Conservation (phyloP, 345 rosid species). For the Citrus hindsii region DNA sequence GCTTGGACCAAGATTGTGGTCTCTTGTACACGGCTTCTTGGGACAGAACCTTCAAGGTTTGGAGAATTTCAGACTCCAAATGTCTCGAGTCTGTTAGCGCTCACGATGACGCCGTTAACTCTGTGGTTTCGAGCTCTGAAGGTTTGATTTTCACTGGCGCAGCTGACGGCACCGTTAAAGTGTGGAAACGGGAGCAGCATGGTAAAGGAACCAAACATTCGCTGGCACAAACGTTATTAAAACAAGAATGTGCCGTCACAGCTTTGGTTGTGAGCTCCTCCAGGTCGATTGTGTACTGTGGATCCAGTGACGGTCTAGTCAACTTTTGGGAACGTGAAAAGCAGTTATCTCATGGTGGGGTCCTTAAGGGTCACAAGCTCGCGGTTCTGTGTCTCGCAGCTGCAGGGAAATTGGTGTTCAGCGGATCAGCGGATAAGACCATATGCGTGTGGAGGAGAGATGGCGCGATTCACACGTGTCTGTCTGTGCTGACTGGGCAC, state of each 20-base stretch:
- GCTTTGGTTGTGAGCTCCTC: conserved; percentile 56
- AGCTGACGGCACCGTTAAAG: conserved; percentile 90
- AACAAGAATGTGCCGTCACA: conserved; percentile 91
- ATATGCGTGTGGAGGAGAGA: conserved; percentile 92
- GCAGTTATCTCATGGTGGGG: conserved; percentile 70
- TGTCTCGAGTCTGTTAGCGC: conserved; percentile 79
- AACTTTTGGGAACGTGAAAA: conserved; percentile 81
- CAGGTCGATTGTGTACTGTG: conserved; percentile 59
- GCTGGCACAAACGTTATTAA: conserved; percentile 48
- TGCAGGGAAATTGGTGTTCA: conserved; percentile 71
- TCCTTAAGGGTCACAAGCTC: conserved; percentile 77
- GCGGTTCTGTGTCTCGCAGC: conserved; percentile 82
- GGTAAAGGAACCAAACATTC: conserved; percentile 61
- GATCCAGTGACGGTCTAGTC: conserved; percentile 89
- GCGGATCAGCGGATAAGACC: conserved; percentile 96
- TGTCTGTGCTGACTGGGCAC: conserved; percentile 87
- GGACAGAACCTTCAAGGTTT: conserved; percentile 89
- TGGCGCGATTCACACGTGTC: conserved; percentile 63
- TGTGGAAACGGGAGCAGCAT: conserved; percentile 63
- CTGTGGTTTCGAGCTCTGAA: conserved; percentile 51
- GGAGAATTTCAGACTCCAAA: conserved; percentile 86
- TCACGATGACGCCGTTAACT: conserved; percentile 94
- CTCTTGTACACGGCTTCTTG: conserved; percentile 86
- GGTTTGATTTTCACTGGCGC: conserved; percentile 79
- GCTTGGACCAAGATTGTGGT: conserved; percentile 62